Base-by-base conservation (phyloP, 2,329 filamentous ascomycete species). In the Aspergillus sp. region DNA sequence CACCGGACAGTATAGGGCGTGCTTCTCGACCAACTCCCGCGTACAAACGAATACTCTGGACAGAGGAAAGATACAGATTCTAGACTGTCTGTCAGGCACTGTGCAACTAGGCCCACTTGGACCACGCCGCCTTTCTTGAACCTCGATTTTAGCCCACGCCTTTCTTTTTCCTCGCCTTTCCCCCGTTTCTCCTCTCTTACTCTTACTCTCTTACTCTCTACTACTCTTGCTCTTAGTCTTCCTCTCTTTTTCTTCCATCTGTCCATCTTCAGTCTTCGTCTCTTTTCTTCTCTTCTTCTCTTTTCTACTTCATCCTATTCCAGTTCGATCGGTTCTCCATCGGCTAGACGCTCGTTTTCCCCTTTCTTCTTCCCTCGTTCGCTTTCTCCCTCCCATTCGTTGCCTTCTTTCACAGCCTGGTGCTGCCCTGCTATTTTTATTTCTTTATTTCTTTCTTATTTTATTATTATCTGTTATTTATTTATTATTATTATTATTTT, bases 341-440 rank as follows among this genome's bases (percentile, higher is more conserved):
- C 40, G 40, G 30, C 40, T 42, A 30, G 9, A 29, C 40, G 12
- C 40, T 42, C 46, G 45, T 47, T 41, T 47, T 45, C 42, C 53
- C 50, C 43, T 48, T 43, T 46, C 45, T 48, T 46, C 47, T 45
- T 45, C 46, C 44, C 43, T 57, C 57, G 51, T 40, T 44, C 42
- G 48, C 41, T 48, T 45, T 46, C 47, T 48, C 46, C 35, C 41
- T 36, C 49, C 47, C 39, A 42, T 46, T 47, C 50, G 50, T 48
- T 41, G 45, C 51, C 36, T 45, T 40, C 44, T 42, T 47, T 48
- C 51, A 49, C 57, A 55, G 60, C 60, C 60, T 56, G 57, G 57
- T 49, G 55, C 55, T 60, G 56, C 48, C 43, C 41, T 51, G 33
- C 29, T 48, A 49, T 50, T 56, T 61, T 54, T 53, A 44, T 51